These are phyloP conservation scores for Aureobasidium lini DNA, from an alignment of 2,329 filamentous ascomycete species.

Conservation along the genomic window DNA sequence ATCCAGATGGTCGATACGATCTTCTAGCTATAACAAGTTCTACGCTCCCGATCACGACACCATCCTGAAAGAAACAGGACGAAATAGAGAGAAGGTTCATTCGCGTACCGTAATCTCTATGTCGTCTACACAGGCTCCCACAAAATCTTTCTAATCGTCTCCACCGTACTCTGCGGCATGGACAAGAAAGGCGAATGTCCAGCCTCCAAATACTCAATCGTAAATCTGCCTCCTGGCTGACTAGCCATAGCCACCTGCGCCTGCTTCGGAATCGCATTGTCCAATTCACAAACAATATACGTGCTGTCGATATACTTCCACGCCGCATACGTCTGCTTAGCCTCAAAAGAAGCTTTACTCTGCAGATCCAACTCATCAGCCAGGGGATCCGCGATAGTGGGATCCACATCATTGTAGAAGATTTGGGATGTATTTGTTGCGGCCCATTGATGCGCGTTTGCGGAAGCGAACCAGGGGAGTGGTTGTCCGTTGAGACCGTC, in stretches of 20 bases:
- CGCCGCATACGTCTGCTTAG: conserved; percentile 25
- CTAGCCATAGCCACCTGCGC: conserved; percentile 32
- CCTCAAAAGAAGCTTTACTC: conserved; percentile 21
- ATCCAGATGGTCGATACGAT: too few species aligned
- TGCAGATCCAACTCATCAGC: conserved; percentile 23
- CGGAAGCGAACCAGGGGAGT: conserved; percentile 9
- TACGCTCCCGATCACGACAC: too few species aligned
- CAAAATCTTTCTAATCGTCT: conserved; percentile 13
- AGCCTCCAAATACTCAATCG: conserved; percentile 20
- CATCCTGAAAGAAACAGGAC: too few species aligned
- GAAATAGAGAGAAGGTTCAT: too few species aligned
- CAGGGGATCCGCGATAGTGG: conserved; percentile 18
- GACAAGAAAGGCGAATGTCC: conserved; percentile 24
- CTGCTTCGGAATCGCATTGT: conserved; percentile 30
- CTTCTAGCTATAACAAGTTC: too few species aligned
- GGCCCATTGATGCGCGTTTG: conserved; percentile 9
- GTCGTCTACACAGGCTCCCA: conserved; percentile 12
- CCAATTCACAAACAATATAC: conserved; percentile 35
- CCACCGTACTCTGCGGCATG: conserved; percentile 21
- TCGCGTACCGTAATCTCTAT: too few species aligned
- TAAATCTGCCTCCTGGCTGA: conserved; percentile 16
- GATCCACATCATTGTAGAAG: conserved; percentile 32
- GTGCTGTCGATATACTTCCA: conserved; percentile 34
- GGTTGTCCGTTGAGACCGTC: conserved; percentile 16
- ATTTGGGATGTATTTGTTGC: conserved; percentile 16